Conservation (phyloP, 2,329 filamentous ascomycete species). For the Neocatenulostroma microsporum region DNA sequence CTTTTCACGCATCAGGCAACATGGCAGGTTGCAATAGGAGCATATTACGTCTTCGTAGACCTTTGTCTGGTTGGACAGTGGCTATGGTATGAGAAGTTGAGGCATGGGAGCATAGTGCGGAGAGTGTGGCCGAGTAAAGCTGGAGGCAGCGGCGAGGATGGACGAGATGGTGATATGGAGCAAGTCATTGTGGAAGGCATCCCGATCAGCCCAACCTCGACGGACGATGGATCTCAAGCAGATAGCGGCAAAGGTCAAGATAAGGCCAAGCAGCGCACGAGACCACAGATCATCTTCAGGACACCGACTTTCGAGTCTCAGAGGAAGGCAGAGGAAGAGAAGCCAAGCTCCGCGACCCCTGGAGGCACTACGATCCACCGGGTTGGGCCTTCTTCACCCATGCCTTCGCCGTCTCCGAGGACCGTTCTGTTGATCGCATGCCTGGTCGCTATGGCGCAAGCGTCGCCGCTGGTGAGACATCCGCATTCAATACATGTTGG, state of each 20-base stretch:
- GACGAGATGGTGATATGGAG: conserved; percentile 17
- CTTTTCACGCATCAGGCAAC: conserved; percentile 56
- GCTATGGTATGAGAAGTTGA: conserved; percentile 56
- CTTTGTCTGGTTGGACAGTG: conserved; percentile 55
- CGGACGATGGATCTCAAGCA: conserved; percentile 7
- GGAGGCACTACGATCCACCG: conserved; percentile 22
- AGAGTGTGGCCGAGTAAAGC: conserved; percentile 24
- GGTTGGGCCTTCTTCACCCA: conserved; percentile 29
- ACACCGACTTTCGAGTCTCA: conserved; percentile 23
- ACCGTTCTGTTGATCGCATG: conserved; percentile 42
- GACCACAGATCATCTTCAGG: conserved; percentile 25
- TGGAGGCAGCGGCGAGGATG: conserved; percentile 9
- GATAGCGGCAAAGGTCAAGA: not conserved
- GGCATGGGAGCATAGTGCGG: conserved; percentile 41
- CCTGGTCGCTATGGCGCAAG: conserved; percentile 37
- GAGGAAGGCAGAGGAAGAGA: conserved; percentile 21
- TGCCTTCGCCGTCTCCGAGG: conserved; percentile 40
- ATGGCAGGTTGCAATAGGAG: conserved; percentile 59
- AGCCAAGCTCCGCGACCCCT: conserved; percentile 16
- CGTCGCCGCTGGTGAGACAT: conserved; percentile 28
- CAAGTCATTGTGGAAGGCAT: conserved; percentile 28
- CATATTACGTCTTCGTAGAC: conserved; percentile 61
- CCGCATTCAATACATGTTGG: no score
- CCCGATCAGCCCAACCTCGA: conserved; percentile 11
- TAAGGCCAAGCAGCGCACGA: conserved; percentile 10